phyloP scores from a whole-genome alignment of 2,329 filamentous ascomycete species.

The Falciphora oryzae region DNA sequence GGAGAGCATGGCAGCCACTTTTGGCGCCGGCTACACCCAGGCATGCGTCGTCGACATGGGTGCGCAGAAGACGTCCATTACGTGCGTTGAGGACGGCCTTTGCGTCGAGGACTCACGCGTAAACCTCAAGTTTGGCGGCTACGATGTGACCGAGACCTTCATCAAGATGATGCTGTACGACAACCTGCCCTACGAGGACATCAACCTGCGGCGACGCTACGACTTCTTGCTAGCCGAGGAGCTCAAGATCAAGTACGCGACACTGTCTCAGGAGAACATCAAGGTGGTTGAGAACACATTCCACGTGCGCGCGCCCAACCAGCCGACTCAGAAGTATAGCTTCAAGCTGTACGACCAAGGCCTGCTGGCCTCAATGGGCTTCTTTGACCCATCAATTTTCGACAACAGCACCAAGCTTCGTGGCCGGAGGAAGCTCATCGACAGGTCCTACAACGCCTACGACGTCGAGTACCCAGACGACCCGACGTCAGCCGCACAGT shows the following conservation, averaged over 20 bases:
- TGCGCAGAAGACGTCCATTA: conserved; percentile 94
- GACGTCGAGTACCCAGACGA: conserved; percentile 84
- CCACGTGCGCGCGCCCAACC: conserved; percentile 79
- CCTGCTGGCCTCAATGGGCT: conserved; percentile 90
- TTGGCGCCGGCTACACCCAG: conserved; percentile 89
- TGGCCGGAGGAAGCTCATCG: conserved; percentile 73
- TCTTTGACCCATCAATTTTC: conserved; percentile 84
- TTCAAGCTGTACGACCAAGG: conserved; percentile 98
- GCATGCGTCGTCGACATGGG: conserved; percentile 95
- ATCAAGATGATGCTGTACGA: conserved; percentile 98
- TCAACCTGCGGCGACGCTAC: conserved; percentile 84
- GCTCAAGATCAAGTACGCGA: conserved; percentile 88
- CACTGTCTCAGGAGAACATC: conserved; percentile 83
- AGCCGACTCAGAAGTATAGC: conserved; percentile 85
- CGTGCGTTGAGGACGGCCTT: conserved; percentile 94
- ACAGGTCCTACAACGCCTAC: conserved; percentile 88
- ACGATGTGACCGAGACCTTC: conserved; percentile 89
- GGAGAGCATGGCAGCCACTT: conserved; percentile 90
- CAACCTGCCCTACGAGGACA: conserved; percentile 90
- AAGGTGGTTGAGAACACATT: conserved; percentile 86
- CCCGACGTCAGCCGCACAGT: conserved; percentile 77
- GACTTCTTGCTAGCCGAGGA: conserved; percentile 94
- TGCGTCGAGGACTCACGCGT: conserved; percentile 90
- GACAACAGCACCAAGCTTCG: conserved; percentile 75
- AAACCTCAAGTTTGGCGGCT: conserved; percentile 90